Evolutionary conservation across 208 protist genomes (phyloP).

Genomic region (Spongospora subterranea): DNA sequence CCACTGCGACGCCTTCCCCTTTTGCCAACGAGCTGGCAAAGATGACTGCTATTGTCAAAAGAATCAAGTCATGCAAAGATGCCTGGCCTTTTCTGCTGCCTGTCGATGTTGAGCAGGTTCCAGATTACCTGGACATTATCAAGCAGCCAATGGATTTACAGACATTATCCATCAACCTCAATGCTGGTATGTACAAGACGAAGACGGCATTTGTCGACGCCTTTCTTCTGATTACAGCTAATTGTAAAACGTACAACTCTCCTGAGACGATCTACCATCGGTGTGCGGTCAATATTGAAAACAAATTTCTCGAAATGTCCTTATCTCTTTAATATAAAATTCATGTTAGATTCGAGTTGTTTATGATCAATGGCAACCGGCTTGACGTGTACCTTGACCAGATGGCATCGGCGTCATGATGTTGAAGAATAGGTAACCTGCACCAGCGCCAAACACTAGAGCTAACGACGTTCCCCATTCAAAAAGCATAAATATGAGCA

Average conservation of each 20-base stretch:
- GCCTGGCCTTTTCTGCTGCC: conserved; percentile 75
- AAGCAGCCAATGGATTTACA: conserved; percentile 71
- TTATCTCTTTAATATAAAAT: not conserved
- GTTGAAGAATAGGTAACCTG: not conserved
- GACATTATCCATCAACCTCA: not conserved
- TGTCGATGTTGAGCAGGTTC: conserved; percentile 68
- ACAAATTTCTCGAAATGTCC: conserved; percentile 32
- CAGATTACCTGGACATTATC: conserved; percentile 64
- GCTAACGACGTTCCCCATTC: conserved; percentile 1
- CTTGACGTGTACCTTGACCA: not conserved
- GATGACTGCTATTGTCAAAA: not conserved
- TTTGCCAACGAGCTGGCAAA: not conserved
- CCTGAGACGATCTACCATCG: conserved; percentile 50
- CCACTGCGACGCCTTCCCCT: not conserved
- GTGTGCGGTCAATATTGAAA: conserved; percentile 25
- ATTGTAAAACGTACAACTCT: conserved; percentile 50
- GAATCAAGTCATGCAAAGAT: not conserved
- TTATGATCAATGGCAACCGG: not conserved
- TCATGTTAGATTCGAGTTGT: too few species aligned
- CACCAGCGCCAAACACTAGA: not conserved
- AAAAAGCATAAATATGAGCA: conserved; percentile 46
- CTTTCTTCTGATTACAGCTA: conserved; percentile 40
- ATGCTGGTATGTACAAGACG: conserved; percentile 48
- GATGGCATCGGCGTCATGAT: not conserved
- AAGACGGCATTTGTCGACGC: conserved; percentile 47